A percentile compares a stretch with the other conserved stretches of the same genome.
phyloP scores from a whole-genome alignment of 805 yeast species.

The Jamesozyma rosinii region DNA sequence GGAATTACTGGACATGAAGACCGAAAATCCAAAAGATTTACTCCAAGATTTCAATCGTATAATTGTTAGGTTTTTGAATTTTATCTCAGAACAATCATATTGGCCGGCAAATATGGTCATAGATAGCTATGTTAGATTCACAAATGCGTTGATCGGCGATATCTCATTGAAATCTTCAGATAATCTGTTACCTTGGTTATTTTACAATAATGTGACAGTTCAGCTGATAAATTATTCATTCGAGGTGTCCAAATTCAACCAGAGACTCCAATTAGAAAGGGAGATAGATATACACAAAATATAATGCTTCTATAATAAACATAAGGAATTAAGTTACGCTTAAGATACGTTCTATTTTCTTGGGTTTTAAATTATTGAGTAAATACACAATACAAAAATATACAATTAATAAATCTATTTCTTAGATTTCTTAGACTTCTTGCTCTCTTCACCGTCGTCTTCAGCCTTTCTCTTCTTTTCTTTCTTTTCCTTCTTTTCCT shows the following conservation, averaged over 20 bases:
- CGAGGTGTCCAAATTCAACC: slow-evolving; percentile 10
- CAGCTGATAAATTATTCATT: slow-evolving; percentile 15
- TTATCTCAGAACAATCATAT: slow-evolving; percentile 10
- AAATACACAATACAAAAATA: background rate
- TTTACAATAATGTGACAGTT: slow-evolving; percentile 12
- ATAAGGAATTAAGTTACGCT: background rate
- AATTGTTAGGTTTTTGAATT: slow-evolving; percentile 8
- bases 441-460: slow-evolving; percentile 26
- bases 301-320: background rate
- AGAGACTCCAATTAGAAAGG: no score
- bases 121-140: slow-evolving; percentile 19
- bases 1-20: slow-evolving; percentile 3
- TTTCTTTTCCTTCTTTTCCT: slow-evolving; percentile 34
- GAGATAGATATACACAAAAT: background rate
- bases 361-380: background rate
- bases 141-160: slow-evolving; percentile 23
- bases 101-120: slow-evolving; percentile 14
- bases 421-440: slow-evolving; percentile 37
- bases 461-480: slow-evolving; percentile 29
- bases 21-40: background rate
- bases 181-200: slow-evolving; percentile 15
- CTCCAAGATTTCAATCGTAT: slow-evolving; percentile 1
- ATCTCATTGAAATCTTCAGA: slow-evolving; percentile 14
- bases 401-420: slow-evolving; percentile 22
- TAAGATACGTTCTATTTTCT: background rate